Evolutionary conservation across 2,329 filamentous ascomycete genomes (phyloP).

Genomic region (Sporothrix protearum): DNA sequence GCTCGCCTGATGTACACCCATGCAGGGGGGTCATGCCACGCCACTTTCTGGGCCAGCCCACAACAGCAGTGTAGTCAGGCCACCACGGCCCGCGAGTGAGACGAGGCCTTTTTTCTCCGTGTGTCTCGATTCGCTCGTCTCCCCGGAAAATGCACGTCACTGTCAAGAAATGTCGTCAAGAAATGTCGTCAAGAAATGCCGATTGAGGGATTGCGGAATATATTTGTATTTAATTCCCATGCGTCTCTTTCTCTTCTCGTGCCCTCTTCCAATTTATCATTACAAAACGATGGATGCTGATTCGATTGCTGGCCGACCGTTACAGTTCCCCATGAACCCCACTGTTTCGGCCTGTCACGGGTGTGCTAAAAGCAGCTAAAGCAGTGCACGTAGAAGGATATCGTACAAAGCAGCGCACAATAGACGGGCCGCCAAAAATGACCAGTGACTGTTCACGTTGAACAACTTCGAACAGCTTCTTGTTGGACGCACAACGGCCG

Average conservation of each 20-base stretch:
- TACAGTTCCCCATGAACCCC: background rate
- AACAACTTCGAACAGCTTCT: background rate
- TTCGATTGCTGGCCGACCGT: background rate
- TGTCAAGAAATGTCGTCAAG: too few relatives aligned
- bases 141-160: background rate
- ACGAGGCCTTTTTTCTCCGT: background rate
- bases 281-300: constrained; percentile 8
- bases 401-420: too few relatives aligned
- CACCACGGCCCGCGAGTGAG: constrained; percentile 1
- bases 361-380: too few relatives aligned
- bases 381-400: too few relatives aligned
- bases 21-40: background rate
- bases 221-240: background rate
- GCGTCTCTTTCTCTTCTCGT: background rate
- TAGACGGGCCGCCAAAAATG: too few relatives aligned
- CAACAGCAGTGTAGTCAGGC: background rate
- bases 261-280: background rate
- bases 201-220: background rate
- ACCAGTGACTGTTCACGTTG: background rate
- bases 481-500: background rate
- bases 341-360: background rate
- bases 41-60: background rate
- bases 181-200: too few relatives aligned
- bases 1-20: constrained; percentile 14
- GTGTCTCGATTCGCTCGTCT: background rate